Evolutionary conservation across 345 rosid species (phyloP).

Genomic region (Corchorus capsularis): DNA sequence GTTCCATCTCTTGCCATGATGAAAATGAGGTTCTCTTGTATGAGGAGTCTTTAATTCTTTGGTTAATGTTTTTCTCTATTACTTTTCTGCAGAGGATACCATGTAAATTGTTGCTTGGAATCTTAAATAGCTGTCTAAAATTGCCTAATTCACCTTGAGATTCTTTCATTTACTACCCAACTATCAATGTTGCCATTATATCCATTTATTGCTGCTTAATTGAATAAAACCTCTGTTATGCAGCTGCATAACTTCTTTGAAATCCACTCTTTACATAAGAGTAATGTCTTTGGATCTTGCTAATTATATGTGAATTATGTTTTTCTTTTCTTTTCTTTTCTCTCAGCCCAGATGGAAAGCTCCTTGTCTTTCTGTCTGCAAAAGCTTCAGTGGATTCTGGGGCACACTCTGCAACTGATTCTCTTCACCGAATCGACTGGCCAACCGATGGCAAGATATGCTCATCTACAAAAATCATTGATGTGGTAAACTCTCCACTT

Average conservation of each 20-base stretch:
- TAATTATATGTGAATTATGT: slow-evolving; percentile 19
- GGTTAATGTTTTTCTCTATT: slow-evolving; percentile 4
- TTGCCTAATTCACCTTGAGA: too few species aligned
- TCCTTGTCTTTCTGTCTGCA: slow-evolving; percentile 72
- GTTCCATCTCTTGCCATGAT: background rate
- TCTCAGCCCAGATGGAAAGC: slow-evolving; percentile 81
- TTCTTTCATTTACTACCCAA: too few species aligned
- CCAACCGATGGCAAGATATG: slow-evolving; percentile 48
- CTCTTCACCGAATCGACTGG: slow-evolving; percentile 86
- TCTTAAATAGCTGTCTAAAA: too few species aligned
- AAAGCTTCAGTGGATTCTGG: slow-evolving; percentile 81
- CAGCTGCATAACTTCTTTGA: background rate
- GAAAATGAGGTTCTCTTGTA: background rate
- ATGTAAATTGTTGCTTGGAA: background rate
- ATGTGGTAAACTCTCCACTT: slow-evolving; percentile 60
- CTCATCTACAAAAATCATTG: slow-evolving; percentile 47
- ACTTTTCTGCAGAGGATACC: background rate
- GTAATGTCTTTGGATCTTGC: slow-evolving; percentile 3
- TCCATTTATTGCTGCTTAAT: too few species aligned
- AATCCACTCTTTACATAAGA: background rate
- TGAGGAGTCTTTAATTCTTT: background rate
- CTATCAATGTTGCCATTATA: too few species aligned
- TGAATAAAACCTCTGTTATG: too few species aligned
- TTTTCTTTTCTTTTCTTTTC: slow-evolving; percentile 21
- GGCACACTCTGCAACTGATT: slow-evolving; percentile 66